Percentiles rank a stretch among this genome's conserved stretches.
phyloP scores from a whole-genome alignment of 2,329 filamentous ascomycete genomes.

The Ceratocystis colombiana region DNA sequence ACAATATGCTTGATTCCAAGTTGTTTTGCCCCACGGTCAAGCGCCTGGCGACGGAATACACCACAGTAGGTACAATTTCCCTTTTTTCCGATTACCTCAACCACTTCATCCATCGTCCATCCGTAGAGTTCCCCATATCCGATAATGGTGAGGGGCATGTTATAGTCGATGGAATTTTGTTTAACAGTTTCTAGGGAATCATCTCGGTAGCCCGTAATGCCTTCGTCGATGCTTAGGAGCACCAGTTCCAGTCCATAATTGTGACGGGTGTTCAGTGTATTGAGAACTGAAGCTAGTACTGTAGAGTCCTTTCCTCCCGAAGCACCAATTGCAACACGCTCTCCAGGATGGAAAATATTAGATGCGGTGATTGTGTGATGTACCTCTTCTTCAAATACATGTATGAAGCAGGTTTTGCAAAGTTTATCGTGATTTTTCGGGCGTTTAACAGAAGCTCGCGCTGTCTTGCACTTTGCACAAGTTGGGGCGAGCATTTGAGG shows the following conservation, averaged over 20 bases:
- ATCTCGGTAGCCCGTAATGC: slow-evolving; percentile 92
- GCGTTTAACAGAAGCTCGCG: slow-evolving; percentile 78
- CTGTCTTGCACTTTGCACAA: slow-evolving; percentile 65
- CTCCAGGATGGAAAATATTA: slow-evolving; percentile 70
- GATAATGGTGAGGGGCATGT: slow-evolving; percentile 82
- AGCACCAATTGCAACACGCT: slow-evolving; percentile 85
- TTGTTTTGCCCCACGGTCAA: slow-evolving; percentile 83
- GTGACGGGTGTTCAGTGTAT: slow-evolving; percentile 84
- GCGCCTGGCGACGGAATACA: slow-evolving; percentile 84
- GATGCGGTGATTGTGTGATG: slow-evolving; percentile 83
- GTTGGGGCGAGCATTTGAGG: slow-evolving; percentile 60
- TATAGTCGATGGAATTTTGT: slow-evolving; percentile 80
- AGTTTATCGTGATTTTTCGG: slow-evolving; percentile 93
- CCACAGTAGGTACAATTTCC: slow-evolving; percentile 99
- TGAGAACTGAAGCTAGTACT: slow-evolving; percentile 85
- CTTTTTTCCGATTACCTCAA: slow-evolving; percentile 92
- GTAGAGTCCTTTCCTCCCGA: slow-evolving; percentile 97
- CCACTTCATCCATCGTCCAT: slow-evolving; percentile 99
- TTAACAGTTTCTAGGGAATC: slow-evolving; percentile 95
- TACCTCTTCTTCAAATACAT: slow-evolving; percentile 82
- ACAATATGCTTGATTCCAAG: slow-evolving; percentile 86
- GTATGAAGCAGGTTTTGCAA: slow-evolving; percentile 79
- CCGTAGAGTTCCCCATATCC: slow-evolving; percentile 91
- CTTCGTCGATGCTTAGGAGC: slow-evolving; percentile 87
- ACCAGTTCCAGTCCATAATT: slow-evolving; percentile 77